A percentile compares a stretch with the other conserved stretches of the same genome.
These are phyloP conservation scores for Thelephora ganbajun DNA, from an alignment of 768 basidiomycete genomes.

Conservation along the genomic window DNA sequence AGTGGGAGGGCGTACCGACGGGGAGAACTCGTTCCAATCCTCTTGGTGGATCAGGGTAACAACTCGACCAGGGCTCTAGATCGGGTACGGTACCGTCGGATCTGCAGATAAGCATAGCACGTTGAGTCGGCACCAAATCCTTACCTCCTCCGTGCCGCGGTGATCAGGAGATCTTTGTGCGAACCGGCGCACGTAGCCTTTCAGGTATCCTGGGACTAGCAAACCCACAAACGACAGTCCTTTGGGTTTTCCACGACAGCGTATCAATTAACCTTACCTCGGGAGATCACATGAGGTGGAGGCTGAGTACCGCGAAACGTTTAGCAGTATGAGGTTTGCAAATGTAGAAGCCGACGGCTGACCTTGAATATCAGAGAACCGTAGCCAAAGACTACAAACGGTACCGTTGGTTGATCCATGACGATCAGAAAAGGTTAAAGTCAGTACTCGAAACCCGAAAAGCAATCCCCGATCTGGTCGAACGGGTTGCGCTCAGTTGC, in stretches of 20 bases:
- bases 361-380: constrained; percentile 92
- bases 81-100: not conserved
- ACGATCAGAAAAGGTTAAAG: no score
- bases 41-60: constrained; percentile 82
- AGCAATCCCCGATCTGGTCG: no score
- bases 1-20: constrained; percentile 32
- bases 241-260: not conserved
- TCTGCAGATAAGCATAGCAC: not conserved
- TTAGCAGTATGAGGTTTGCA: not conserved
- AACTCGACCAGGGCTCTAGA: constrained; percentile 71
- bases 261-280: constrained; percentile 31
- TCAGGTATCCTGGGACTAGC: constrained; percentile 69
- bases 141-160: constrained; percentile 74
- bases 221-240: not conserved
- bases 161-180: constrained; percentile 90
- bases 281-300: constrained; percentile 60
- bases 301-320: constrained; percentile 31
- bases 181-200: constrained; percentile 82
- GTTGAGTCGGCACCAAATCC: constrained; percentile 2
- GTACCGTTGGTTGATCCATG: no score
- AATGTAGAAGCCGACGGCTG: not conserved
- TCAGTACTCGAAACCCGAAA: no score
- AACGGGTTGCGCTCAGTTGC: no score
- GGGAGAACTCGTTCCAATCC: constrained; percentile 73
- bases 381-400: constrained; percentile 81